phyloP scores from a whole-genome alignment of 148 eudicot species.

The Mesembryanthemum crystallinum region DNA sequence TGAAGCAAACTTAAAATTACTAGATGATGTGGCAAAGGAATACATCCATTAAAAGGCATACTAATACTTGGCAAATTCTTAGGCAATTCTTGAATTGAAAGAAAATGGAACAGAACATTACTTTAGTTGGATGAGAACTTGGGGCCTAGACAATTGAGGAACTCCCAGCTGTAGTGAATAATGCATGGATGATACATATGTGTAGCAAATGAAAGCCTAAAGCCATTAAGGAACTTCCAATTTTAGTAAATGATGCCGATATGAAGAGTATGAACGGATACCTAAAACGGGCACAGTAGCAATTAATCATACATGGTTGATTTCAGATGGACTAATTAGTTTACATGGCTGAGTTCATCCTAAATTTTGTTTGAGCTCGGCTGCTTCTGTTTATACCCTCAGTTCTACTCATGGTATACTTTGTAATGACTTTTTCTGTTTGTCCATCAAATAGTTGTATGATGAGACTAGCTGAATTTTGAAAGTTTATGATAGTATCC shows the following conservation, averaged over 20 bases:
- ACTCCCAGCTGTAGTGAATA: too few relatives aligned
- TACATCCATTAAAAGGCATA: too few relatives aligned
- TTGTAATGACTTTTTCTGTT: neutral
- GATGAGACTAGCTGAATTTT: constrained; percentile 9
- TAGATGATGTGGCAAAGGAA: too few relatives aligned
- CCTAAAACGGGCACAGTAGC: neutral
- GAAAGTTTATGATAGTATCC: constrained; percentile 29
- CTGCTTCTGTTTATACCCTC: neutral
- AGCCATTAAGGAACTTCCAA: neutral
- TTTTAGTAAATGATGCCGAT: neutral
- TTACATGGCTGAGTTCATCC: neutral
- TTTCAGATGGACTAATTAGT: neutral
- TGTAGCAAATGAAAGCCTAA: neutral
- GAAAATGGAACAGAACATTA: neutral
- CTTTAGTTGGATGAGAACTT: neutral
- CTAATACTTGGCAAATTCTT: too few relatives aligned
- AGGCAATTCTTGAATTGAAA: neutral
- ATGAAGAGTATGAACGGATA: neutral
- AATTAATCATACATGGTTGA: neutral
- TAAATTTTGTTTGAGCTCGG: neutral
- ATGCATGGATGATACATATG: neutral
- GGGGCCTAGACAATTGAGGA: too few relatives aligned
- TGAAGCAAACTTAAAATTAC: too few relatives aligned
- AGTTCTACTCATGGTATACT: neutral
- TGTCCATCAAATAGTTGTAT: neutral